Conservation (phyloP, 2,329 filamentous ascomycete species). For the Thelonectria blattea region DNA sequence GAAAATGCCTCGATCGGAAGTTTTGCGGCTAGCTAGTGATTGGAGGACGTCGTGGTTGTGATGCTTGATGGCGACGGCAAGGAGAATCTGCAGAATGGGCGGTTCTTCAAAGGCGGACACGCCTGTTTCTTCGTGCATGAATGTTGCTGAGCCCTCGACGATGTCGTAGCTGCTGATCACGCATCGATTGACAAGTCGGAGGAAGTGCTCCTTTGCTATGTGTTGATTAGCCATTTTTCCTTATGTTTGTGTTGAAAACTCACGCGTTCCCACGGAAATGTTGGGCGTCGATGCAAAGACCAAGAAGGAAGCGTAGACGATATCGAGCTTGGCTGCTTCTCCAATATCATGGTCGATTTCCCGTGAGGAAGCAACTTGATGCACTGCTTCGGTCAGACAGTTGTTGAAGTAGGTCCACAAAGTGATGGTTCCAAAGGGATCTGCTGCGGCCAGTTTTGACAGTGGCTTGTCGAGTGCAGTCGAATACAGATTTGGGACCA, state of each 20-base stretch:
- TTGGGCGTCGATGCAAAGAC: not conserved
- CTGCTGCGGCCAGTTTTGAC: conserved; percentile 1
- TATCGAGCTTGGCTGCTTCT: conserved; percentile 3
- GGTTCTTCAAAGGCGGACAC: conserved; percentile 7
- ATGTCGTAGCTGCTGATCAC: conserved; percentile 10
- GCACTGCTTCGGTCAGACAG: not conserved
- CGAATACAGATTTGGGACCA: conserved; percentile 14
- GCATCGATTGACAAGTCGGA: conserved; percentile 15
- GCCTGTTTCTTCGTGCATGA: conserved; percentile 14
- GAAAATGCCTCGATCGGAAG: not conserved
- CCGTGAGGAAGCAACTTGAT: not conserved
- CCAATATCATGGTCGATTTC: not conserved
- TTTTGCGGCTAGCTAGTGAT: not conserved
- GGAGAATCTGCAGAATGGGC: conserved; percentile 6
- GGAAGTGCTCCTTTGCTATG: conserved; percentile 2
- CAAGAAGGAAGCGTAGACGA: conserved; percentile 11
- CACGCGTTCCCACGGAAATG: not conserved
- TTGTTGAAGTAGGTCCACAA: conserved; percentile 24
- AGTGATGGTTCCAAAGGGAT: conserved; percentile 17
- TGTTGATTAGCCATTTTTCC: not conserved
- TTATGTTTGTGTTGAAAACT: not conserved
- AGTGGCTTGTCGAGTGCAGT: not conserved
- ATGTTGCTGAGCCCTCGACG: conserved; percentile 11
- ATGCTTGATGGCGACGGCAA: conserved; percentile 17
- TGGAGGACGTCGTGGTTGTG: conserved; percentile 12